Evolutionary conservation across 768 basidiomycete species (phyloP), one percentile per base, ranked within the genome.

Genomic region (Phlegmacium glaucopus): DNA sequence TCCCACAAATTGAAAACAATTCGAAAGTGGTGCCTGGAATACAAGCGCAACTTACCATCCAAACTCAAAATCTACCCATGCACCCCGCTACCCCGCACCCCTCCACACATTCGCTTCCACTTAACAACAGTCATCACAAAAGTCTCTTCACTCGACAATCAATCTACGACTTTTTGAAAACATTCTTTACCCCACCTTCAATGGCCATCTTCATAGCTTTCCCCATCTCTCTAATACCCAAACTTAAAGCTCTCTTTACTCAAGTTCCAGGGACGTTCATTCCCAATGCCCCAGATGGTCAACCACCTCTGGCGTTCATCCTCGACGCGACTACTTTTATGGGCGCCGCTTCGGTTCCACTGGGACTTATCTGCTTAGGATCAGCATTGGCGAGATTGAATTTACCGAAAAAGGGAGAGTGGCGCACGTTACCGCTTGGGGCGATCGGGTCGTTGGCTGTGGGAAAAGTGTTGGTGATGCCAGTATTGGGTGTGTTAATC

Each of bases 301-400:
- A 77, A 49, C 83, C 86, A 1, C 85, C 85, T 0, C 76, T 87
- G 13, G 74, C 79, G 0, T 75, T 87, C 51, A 37, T 87, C 30
- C 55, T 82, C 46, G 79, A 84, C 46, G 76, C 79, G 0, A 64
- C 77, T 0, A 61, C 66, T 1, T 87, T 87, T 54, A 70, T 85
- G 30, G 83, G 86, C 1, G 75, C 62, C 1, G 84, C 83, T 1
- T 77, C 79, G 4, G 78, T 88, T 0, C 85, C 85, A 0, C 54
- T 86, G 2, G 83, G 82, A 1, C 60, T 87, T 9, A 71, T 83
- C 9, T 79, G 76, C 5, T 69, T 87, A 4, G 85, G 85, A 0
- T 79, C 79, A 4, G 79, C 80, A 0, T 64, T 87, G 4, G 85
- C 85, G 0, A 69, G 79, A 27, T 54, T 89, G 49, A 66, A 72